A percentile compares a stretch with the other conserved stretches of the same genome.
phyloP scores from a whole-genome alignment of 345 rosid species.

The Brassica incana region DNA sequence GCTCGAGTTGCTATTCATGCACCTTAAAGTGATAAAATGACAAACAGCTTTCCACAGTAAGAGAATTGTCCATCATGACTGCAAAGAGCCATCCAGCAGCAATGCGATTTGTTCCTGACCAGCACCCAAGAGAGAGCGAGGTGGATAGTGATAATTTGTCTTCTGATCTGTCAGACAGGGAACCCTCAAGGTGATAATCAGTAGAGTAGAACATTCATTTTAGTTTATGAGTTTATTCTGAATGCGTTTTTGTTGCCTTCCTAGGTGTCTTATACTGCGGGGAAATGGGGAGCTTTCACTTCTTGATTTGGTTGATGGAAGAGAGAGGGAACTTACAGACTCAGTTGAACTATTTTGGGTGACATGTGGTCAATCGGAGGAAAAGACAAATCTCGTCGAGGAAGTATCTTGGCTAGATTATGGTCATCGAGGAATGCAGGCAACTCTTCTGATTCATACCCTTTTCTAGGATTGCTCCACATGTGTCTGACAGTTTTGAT shows the following conservation, averaged over 20 bases:
- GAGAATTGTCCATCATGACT: conserved; percentile 99
- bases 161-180: conserved; percentile 54
- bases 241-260: conserved; percentile 34
- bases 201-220: conserved; percentile 16
- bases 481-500: background rate
- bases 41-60: conserved; percentile 99
- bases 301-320: conserved; percentile 96
- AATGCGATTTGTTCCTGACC: conserved; percentile 97
- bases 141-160: conserved; percentile 49
- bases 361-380: conserved; percentile 92
- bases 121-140: conserved; percentile 57
- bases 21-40: conserved; percentile 98
- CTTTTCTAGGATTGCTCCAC: background rate
- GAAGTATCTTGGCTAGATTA: conserved; percentile 99
- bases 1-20: conserved; percentile 51
- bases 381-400: conserved; percentile 80
- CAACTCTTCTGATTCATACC: conserved; percentile 36
- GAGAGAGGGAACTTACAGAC: conserved; percentile 92
- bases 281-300: conserved; percentile 93
- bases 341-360: conserved; percentile 98
- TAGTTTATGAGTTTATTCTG: conserved; percentile 33
- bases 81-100: conserved; percentile 99
- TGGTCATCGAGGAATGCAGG: conserved; percentile 99
- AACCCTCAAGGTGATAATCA: conserved; percentile 76
- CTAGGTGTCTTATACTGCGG: conserved; percentile 90